These are phyloP conservation scores for Saccharomyces hybrid DNA, from an alignment of 1,139 yeast genomes.

Conservation along the genomic window DNA sequence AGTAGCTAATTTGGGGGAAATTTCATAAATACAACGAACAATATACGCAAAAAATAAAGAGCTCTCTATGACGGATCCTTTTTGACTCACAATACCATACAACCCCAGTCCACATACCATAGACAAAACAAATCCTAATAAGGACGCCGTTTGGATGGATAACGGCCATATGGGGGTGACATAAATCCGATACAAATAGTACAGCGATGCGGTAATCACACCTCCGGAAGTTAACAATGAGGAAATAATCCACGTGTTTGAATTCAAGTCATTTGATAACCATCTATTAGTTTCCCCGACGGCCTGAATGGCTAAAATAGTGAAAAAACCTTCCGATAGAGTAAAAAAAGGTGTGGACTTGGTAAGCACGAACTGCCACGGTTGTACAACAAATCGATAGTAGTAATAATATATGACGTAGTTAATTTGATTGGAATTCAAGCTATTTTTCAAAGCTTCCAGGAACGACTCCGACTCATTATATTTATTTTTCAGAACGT, in stretches of 20 bases:
- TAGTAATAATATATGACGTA: slow-evolving; percentile 22
- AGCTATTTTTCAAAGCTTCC: slow-evolving; percentile 1
- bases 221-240: slow-evolving; percentile 69
- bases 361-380: slow-evolving; percentile 64
- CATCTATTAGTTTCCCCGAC: slow-evolving; percentile 76
- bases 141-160: slow-evolving; percentile 67
- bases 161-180: slow-evolving; percentile 58
- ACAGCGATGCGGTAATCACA: slow-evolving; percentile 65
- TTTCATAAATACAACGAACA: slow-evolving; percentile 84
- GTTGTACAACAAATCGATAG: slow-evolving; percentile 37
- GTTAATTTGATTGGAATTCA: background rate
- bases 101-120: slow-evolving; percentile 66
- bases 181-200: slow-evolving; percentile 76
- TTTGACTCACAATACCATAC: slow-evolving; percentile 75
- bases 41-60: slow-evolving; percentile 82
- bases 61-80: slow-evolving; percentile 83
- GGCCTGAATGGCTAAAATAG: slow-evolving; percentile 81
- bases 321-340: slow-evolving; percentile 84
- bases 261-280: slow-evolving; percentile 36
- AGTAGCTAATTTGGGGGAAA: slow-evolving; percentile 70
- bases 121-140: slow-evolving; percentile 79
- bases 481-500: slow-evolving; percentile 14
- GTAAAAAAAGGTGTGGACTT: slow-evolving; percentile 88
- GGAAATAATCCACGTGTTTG: slow-evolving; percentile 69
- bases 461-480: background rate